Percentiles rank a stretch among this genome's conserved stretches.
Evolutionary conservation across 2,329 filamentous ascomycete species (phyloP).

Genomic region (Dendryphion nanum): DNA sequence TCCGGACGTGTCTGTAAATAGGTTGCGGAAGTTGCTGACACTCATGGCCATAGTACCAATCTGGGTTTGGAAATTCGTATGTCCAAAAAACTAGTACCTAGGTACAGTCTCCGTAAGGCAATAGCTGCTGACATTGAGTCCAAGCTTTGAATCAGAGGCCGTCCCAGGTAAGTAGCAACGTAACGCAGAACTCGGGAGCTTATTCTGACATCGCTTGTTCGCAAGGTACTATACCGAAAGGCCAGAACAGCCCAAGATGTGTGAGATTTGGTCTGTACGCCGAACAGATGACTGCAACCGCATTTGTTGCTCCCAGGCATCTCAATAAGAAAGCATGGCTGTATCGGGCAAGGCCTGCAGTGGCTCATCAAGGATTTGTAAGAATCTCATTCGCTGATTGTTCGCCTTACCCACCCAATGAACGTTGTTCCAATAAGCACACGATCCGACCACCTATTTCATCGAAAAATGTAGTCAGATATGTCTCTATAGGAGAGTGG

Average conservation of each 20-base stretch:
- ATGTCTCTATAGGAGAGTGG: no score
- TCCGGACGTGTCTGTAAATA: neutral
- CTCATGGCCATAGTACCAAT: conserved; percentile 48
- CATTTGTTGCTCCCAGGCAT: conserved; percentile 37
- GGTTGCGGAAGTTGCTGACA: conserved; percentile 4
- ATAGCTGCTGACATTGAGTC: no score
- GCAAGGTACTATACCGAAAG: conserved; percentile 46
- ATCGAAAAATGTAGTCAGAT: no score
- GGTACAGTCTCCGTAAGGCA: no score
- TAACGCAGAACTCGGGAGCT: conserved; percentile 4
- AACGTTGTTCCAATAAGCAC: no score
- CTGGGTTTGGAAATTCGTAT: conserved; percentile 55
- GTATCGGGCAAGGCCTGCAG: conserved; percentile 37
- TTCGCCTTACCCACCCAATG: no score
- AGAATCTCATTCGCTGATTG: conserved; percentile 12
- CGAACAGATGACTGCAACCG: conserved; percentile 37
- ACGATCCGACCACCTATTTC: no score
- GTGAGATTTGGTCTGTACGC: conserved; percentile 39
- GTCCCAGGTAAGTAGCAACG: conserved; percentile 35
- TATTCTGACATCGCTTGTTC: conserved; percentile 13
- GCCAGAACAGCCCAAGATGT: conserved; percentile 43
- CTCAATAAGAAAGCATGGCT: conserved; percentile 35
- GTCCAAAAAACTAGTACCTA: no score
- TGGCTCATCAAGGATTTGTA: conserved; percentile 40
- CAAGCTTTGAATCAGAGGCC: conserved; percentile 47